Conservation (phyloP, 2,329 filamentous ascomycete species). For the Talaromyces sp. region DNA sequence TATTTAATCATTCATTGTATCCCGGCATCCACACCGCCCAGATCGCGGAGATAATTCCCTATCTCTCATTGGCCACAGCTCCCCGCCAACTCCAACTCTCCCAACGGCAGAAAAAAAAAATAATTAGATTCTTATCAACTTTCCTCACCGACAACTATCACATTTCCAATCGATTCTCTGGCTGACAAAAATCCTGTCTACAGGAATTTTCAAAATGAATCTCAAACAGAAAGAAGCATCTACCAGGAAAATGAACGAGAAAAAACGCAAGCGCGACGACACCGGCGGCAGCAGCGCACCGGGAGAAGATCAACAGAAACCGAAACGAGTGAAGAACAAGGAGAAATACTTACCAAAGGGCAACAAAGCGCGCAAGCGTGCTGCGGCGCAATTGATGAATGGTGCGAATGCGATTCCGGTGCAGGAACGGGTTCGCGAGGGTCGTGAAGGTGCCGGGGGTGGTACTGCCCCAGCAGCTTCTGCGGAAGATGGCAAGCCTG, state of each 20-base stretch:
- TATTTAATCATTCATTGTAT: neutral
- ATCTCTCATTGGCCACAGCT: neutral
- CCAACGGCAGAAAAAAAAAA: slow-evolving; percentile 2
- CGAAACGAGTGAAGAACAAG: slow-evolving; percentile 18
- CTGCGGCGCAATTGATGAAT: slow-evolving; percentile 16
- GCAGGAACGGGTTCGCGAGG: slow-evolving; percentile 6
- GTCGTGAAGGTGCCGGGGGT: neutral
- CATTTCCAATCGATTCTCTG: neutral
- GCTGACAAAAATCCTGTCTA: neutral
- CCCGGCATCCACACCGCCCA: neutral
- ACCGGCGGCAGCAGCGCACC: slow-evolving; percentile 19
- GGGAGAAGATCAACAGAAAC: slow-evolving; percentile 31
- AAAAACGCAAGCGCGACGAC: slow-evolving; percentile 40
- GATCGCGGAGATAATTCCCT: neutral
- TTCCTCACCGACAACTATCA: neutral
- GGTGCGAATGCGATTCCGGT: slow-evolving; percentile 17
- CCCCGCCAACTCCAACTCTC: neutral
- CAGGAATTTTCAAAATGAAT: neutral
- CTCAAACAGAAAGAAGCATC: neutral
- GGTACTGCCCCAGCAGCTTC: neutral
- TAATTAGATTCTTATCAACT: neutral
- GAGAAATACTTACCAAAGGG: slow-evolving; percentile 28
- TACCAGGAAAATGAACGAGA: slow-evolving; percentile 32
- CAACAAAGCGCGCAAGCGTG: slow-evolving; percentile 23
- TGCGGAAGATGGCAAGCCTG: slow-evolving; percentile 1